Evolutionary conservation across 2,329 filamentous ascomycete genomes (phyloP), one percentile per base, ranked within the genome.

Genomic region (Alternaria arborescens): DNA sequence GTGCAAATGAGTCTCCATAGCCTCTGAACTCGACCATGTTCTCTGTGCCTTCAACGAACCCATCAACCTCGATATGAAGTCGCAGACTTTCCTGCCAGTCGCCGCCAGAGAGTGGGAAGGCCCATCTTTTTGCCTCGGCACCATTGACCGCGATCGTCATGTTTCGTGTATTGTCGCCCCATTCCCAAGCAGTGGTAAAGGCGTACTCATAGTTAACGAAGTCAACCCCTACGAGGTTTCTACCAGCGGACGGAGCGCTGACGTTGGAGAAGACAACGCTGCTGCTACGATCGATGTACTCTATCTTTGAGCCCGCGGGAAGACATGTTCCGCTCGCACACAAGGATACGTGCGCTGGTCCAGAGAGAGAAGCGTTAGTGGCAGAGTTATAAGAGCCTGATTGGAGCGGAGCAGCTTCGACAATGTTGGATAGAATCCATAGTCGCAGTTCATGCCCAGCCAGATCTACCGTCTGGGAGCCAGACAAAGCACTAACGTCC

Each of bases 121-220:
- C 69, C 52, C 79, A 79, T 43, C 72, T 65, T 65, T 76, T 76
- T 0, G 74, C 69, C 22, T 64, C 47, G 0, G 71, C 75, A 2
- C 76, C 78, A 64, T 82, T 81, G 12, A 82, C 76, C 28, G 69
- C 67, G 34, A 82, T 67, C 2, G 72, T 77, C 57, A 79, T 72
- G 26, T 77, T 77, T 18, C 79, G 67, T 10, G 73, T 71, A 43
- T 81, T 81, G 14, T 70, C 66, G 5, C 76, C 75, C 51, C 62
- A 70, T 8, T 62, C 67, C 69, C 72, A 76, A 0, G 76, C 70
- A 32, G 78, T 79, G 0, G 72, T 73, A 20, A 81, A 75, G 3
- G 71, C 71, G 38, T 74, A 73, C 46, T 81, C 79, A 63, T 79
- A 79, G 50, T 81, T 78, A 50, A 81, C 61, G 47, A 79, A 81